Base-by-base conservation (phyloP, 108 stramenopile genomes). In the Cyclotella sp. region DNA sequence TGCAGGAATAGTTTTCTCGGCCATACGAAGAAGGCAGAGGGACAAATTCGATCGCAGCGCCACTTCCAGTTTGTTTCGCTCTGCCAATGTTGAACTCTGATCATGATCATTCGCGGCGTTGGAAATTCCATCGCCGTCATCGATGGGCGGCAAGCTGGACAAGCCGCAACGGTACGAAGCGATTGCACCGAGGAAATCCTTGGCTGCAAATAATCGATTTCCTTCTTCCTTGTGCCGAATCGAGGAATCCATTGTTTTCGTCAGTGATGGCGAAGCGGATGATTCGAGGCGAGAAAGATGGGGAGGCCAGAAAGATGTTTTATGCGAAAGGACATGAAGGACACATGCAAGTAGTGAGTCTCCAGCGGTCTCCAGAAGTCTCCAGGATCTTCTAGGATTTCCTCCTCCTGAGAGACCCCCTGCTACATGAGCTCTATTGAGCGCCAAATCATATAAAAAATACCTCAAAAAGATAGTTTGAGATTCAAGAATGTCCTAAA, bases 31-130 rank as follows among this genome's bases (percentile, higher is more conserved):
- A 9, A 74, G 21, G 22, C 51, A 61, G 26, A 79, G 55, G 21
- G 78, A 57, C 41, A 79, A 22, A 46, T 79, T 79, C 9, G 78
- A 79, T 47, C 78, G 72, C n/a, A 79, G 78, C 2, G 61, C 42
- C 3, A 72, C 46, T 61, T 77, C 76, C 19, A 62, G 34, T 16
- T 51, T 29, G 39, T 16, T 44, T 14, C 59, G 39, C 21, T 76
- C 75, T 10, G 58, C 24, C 14, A 34, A 34, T 34, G 34, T 34
- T n/a, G n/a, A n/a, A n/a, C n/a, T n/a, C 34, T 34, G 34, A 2
- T 6, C 34, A 5, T 24, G 21, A 26, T 55, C 55, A 0, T 55
- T 9, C 14, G 0, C 15, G 12, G 13, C 39, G 13, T 4, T 42
- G 61, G 15, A 18, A 16, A 19, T 62, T 15, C n/a, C 15, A 13